Evolutionary conservation across 2,329 filamentous ascomycete genomes (phyloP).

Genomic region (Paramyrothecium roridum): DNA sequence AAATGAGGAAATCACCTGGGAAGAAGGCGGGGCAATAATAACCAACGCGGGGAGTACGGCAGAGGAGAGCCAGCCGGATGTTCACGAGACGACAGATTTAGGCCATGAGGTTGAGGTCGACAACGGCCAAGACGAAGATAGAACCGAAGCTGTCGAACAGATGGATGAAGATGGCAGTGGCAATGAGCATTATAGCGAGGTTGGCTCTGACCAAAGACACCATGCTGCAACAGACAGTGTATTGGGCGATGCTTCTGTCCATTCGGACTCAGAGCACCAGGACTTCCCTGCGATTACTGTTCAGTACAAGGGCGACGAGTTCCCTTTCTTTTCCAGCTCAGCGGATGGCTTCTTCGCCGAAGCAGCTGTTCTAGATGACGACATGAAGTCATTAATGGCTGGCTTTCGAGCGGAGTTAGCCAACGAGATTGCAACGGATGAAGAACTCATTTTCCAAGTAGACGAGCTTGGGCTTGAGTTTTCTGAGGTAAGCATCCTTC

Average conservation of each 20-base stretch:
- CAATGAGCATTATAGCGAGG: too few relatives aligned
- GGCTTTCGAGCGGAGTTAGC: constrained; percentile 42
- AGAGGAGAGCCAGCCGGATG: not conserved
- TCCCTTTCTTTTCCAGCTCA: constrained; percentile 33
- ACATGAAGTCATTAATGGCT: constrained; percentile 40
- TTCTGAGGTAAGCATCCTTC: constrained; percentile 37
- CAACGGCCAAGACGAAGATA: too few relatives aligned
- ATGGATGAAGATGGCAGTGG: too few relatives aligned
- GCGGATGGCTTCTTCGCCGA: constrained; percentile 43
- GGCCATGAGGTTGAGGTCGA: too few relatives aligned
- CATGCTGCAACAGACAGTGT: not conserved
- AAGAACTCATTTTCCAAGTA: constrained; percentile 49
- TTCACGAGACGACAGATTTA: too few relatives aligned
- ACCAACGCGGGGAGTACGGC: not conserved
- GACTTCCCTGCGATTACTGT: constrained; percentile 35
- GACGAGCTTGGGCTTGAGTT: constrained; percentile 52
- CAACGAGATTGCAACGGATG: constrained; percentile 39
- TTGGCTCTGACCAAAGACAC: not conserved
- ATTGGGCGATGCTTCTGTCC: constrained; percentile 6
- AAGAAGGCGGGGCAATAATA: constrained; percentile 9
- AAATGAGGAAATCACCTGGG: constrained; percentile 18
- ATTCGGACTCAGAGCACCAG: not conserved
- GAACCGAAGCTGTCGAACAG: too few relatives aligned
- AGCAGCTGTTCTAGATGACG: constrained; percentile 35
- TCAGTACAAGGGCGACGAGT: constrained; percentile 40